Conservation (phyloP, 2,329 filamentous ascomycete genomes). For the Colletotrichum neosansevieriae region DNA sequence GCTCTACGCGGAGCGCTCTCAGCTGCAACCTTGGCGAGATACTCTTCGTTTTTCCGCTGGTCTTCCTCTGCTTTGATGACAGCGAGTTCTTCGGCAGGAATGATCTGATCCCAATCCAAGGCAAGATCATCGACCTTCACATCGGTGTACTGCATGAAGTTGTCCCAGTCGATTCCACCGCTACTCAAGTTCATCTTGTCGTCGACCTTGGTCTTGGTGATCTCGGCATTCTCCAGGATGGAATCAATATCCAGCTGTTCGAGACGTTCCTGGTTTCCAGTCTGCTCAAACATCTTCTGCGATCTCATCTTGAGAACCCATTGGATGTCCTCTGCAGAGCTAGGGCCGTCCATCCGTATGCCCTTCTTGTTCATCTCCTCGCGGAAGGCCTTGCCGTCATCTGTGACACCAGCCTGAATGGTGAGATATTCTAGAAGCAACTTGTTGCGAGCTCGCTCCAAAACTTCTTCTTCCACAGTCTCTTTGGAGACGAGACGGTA, state of each 20-base stretch:
- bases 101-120: slow-evolving; percentile 98
- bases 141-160: slow-evolving; percentile 97
- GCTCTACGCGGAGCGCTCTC: slow-evolving; percentile 86
- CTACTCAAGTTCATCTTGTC: slow-evolving; percentile 93
- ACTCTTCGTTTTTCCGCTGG: slow-evolving; percentile 83
- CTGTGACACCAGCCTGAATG: slow-evolving; percentile 95
- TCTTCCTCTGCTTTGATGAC: slow-evolving; percentile 92
- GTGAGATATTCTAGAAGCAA: slow-evolving; percentile 97
- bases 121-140: slow-evolving; percentile 87
- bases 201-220: slow-evolving; percentile 95
- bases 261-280: slow-evolving; percentile 93
- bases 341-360: slow-evolving; percentile 81
- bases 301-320: slow-evolving; percentile 96
- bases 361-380: slow-evolving; percentile 84
- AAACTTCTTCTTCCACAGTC: slow-evolving; percentile 96
- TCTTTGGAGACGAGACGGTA: slow-evolving; percentile 98
- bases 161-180: slow-evolving; percentile 86
- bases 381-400: slow-evolving; percentile 85
- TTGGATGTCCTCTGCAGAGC: slow-evolving; percentile 93
- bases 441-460: slow-evolving; percentile 97
- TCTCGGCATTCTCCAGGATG: slow-evolving; percentile 95
- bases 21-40: slow-evolving; percentile 84
- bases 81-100: slow-evolving; percentile 91
- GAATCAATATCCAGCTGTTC: slow-evolving; percentile 98
- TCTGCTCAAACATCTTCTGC: slow-evolving; percentile 99